phyloP scores from a whole-genome alignment of 2,329 filamentous ascomycete species.

The Tolypocladium paradoxum region DNA sequence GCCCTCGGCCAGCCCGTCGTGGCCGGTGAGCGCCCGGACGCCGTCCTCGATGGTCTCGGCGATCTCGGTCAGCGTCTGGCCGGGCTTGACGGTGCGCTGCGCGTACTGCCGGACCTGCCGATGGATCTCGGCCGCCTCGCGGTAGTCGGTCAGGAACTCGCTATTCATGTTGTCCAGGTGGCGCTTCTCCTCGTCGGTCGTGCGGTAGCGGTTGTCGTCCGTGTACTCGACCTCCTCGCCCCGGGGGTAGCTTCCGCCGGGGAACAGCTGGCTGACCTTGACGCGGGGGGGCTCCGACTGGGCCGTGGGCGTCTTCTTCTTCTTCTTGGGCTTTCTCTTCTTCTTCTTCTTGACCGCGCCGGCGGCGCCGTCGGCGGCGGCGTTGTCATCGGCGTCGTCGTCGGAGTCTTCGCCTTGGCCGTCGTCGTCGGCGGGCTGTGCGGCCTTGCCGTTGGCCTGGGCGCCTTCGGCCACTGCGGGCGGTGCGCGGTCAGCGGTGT shows the following conservation, averaged over 20 bases:
- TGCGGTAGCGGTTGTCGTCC: conserved; percentile 67
- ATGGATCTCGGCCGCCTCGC: conserved; percentile 80
- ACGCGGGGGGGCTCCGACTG: conserved; percentile 69
- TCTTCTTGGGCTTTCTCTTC: conserved; percentile 79
- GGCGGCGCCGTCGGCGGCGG: conserved; percentile 25
- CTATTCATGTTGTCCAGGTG: conserved; percentile 72
- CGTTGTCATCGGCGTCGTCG: conserved; percentile 35
- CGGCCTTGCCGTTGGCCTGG: conserved; percentile 28
- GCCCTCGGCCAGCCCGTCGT: conserved; percentile 65
- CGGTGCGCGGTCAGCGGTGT: background rate
- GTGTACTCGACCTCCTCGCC: conserved; percentile 71
- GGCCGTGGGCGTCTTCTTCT: conserved; percentile 63
- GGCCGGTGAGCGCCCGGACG: conserved; percentile 65
- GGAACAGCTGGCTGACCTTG: conserved; percentile 60
- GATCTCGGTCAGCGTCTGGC: conserved; percentile 70
- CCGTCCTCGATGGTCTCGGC: conserved; percentile 80
- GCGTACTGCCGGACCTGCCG: conserved; percentile 79
- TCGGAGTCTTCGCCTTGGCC: conserved; percentile 30
- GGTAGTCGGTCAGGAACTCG: conserved; percentile 71
- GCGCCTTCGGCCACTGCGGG: conserved; percentile 27
- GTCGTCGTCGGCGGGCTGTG: conserved; percentile 27
- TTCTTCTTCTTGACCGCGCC: conserved; percentile 35
- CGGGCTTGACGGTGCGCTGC: conserved; percentile 69
- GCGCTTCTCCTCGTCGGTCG: conserved; percentile 74
- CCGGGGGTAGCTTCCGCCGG: conserved; percentile 59